Conservation (phyloP, 2,329 filamentous ascomycete species). For the Arthroderma uncinatum region DNA sequence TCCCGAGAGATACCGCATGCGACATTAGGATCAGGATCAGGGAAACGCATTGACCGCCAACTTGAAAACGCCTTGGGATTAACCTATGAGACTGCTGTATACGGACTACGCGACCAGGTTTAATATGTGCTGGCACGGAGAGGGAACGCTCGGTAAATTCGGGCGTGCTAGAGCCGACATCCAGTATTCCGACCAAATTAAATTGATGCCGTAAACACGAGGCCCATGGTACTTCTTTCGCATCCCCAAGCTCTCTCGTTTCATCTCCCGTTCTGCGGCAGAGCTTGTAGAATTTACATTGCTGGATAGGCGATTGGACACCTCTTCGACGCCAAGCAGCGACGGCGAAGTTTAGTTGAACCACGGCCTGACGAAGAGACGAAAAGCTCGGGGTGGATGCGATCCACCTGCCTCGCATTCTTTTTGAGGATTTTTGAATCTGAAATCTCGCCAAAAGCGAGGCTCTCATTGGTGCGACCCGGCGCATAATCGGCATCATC, state of each 20-base stretch:
- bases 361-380: background rate
- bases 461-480: constrained; percentile 11
- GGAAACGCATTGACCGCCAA: constrained; percentile 2
- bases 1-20: background rate
- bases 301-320: constrained; percentile 2
- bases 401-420: constrained; percentile 12
- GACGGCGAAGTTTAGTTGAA: background rate
- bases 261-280: background rate
- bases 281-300: background rate
- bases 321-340: background rate
- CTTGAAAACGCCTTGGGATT: background rate
- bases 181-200: background rate
- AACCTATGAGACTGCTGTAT: background rate
- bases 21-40: background rate
- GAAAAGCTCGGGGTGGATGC: constrained; percentile 3
- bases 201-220: background rate
- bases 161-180: background rate
- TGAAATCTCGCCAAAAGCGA: constrained; percentile 12
- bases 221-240: background rate
- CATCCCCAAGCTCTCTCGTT: background rate
- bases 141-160: background rate
- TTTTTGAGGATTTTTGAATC: constrained; percentile 6
- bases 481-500: constrained; percentile 3
- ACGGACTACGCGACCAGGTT: background rate
- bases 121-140: background rate